Percentiles rank a stretch among this genome's conserved stretches.
Conservation (phyloP, 2,329 filamentous ascomycete genomes). For the Stromatinia cepivora region DNA sequence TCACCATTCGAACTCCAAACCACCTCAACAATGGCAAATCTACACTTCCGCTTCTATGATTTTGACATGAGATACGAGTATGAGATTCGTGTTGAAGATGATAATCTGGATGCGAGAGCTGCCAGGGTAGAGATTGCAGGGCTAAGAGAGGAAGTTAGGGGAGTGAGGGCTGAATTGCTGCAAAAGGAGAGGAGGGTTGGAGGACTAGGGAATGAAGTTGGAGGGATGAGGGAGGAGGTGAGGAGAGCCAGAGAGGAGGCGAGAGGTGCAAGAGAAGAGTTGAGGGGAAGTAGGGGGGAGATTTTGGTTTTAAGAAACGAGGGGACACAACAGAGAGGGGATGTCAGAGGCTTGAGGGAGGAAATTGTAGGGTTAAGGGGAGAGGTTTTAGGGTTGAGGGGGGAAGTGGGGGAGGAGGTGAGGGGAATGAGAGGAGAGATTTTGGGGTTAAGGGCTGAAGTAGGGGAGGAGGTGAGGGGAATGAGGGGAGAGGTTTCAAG, state of each 20-base stretch:
- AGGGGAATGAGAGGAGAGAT: background rate
- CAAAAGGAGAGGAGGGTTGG: background rate
- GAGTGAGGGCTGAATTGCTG: background rate
- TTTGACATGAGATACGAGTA: background rate
- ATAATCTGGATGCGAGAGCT: background rate
- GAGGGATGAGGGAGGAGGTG: background rate
- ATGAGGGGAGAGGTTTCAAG: background rate
- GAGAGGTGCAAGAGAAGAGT: background rate
- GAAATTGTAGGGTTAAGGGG: background rate
- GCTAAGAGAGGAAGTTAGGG: background rate
- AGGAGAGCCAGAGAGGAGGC: background rate
- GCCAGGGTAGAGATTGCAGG: background rate
- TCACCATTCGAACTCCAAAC: background rate
- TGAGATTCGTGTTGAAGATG: background rate
- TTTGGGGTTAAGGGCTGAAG: background rate
- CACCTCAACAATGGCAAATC: background rate
- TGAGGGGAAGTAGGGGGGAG: background rate
- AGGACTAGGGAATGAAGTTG: background rate
- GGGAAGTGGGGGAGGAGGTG: background rate
- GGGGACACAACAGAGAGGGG: background rate
- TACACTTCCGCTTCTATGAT: constrained; percentile 3
- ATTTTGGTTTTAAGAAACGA: background rate
- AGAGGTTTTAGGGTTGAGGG: background rate
- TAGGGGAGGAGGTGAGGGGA: background rate
- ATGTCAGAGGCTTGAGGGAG: background rate